Evolutionary conservation across 352 stramenopile species (phyloP).

Genomic region (Phytophthora colocasiae): DNA sequence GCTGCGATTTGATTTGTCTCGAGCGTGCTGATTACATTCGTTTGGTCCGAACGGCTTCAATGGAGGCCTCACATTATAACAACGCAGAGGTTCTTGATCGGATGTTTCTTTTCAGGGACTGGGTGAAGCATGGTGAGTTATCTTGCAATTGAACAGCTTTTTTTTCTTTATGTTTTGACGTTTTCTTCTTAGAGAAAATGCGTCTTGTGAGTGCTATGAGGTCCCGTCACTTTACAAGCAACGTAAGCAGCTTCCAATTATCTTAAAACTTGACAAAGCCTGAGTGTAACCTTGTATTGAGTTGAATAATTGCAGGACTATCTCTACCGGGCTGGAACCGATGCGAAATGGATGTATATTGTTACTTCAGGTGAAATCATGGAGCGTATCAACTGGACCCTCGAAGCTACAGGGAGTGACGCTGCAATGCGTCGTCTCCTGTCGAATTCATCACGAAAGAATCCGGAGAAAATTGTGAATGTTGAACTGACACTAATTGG

Average conservation of each 20-base stretch:
- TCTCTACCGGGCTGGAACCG: constrained; percentile 65
- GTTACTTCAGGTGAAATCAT: constrained; percentile 73
- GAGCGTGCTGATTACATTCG: constrained; percentile 78
- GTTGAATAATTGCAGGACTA: constrained; percentile 50
- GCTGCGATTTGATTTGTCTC: constrained; percentile 75
- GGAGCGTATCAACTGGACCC: constrained; percentile 69
- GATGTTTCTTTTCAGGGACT: constrained; percentile 77
- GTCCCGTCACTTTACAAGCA: constrained; percentile 67
- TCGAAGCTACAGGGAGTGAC: constrained; percentile 32
- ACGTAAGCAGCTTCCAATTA: constrained; percentile 37
- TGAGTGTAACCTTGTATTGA: background rate
- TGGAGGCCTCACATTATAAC: constrained; percentile 84
- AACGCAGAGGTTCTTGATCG: constrained; percentile 79
- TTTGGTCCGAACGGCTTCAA: constrained; percentile 74
- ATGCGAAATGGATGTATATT: constrained; percentile 82
- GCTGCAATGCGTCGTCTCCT: constrained; percentile 34
- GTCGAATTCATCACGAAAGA: constrained; percentile 38
- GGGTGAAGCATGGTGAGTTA: constrained; percentile 69
- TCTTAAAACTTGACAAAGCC: background rate
- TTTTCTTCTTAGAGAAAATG: constrained; percentile 65
- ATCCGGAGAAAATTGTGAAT: constrained; percentile 75
- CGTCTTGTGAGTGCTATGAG: constrained; percentile 71
- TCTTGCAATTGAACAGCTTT: background rate
- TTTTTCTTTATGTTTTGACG: background rate
- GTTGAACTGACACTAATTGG: constrained; percentile 72